These are phyloP conservation scores for Gyrodon lividus DNA, from an alignment of 768 basidiomycete genomes.

Conservation along the genomic window DNA sequence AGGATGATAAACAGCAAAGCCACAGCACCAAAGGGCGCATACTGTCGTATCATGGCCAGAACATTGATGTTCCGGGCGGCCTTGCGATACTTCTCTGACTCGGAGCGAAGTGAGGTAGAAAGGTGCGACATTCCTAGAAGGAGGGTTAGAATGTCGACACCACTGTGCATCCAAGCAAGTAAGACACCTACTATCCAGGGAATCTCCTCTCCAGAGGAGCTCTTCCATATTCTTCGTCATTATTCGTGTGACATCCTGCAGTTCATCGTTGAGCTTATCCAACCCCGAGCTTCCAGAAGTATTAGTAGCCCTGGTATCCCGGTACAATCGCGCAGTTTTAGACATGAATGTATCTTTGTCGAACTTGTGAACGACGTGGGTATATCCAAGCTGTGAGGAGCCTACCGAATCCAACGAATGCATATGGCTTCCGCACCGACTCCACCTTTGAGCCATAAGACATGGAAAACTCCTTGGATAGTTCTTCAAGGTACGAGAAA, in stretches of 20 bases:
- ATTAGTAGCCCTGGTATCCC: conserved; percentile 84
- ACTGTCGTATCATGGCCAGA: conserved; percentile 91
- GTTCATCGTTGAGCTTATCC: conserved; percentile 90
- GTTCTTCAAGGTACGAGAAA: conserved; percentile 95
- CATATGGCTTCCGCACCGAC: conserved; percentile 92
- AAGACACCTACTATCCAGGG: conserved; percentile 78
- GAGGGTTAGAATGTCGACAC: conserved; percentile 1
- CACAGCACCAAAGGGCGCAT: conserved; percentile 88
- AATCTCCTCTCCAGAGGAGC: conserved; percentile 95
- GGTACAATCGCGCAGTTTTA: conserved; percentile 93
- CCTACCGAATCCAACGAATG: conserved; percentile 96
- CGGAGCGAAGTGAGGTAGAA: conserved; percentile 89
- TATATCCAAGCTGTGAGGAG: conserved; percentile 1
- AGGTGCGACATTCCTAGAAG: conserved; percentile 90
- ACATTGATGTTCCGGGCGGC: conserved; percentile 93
- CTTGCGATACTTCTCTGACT: conserved; percentile 97
- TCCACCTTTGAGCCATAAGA: conserved; percentile 95
- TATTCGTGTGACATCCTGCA: conserved; percentile 97
- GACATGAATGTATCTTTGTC: conserved; percentile 94
- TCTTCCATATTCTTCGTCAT: conserved; percentile 99
- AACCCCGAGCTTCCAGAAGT: conserved; percentile 65
- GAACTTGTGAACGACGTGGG: conserved; percentile 3
- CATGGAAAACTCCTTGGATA: conserved; percentile 92
- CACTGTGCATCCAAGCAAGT: background rate
- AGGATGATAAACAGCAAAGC: conserved; percentile 75